phyloP scores from a whole-genome alignment of 116 monocot genomes.

The Dioscorea cayenensis region DNA sequence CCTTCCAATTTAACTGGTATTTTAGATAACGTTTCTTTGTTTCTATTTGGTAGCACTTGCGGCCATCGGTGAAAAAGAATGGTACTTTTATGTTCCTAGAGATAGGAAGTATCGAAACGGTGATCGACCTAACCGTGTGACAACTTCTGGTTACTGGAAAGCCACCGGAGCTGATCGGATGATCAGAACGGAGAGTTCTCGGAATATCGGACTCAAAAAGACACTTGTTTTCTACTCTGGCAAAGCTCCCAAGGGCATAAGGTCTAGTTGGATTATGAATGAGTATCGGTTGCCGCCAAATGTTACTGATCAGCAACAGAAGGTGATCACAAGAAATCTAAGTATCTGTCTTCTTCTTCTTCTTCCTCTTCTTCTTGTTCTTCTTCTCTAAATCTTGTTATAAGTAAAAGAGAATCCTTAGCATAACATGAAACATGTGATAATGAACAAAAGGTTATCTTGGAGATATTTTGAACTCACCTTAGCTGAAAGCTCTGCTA shows the following conservation, averaged over 20 bases:
- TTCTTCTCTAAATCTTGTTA: background rate
- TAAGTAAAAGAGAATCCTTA: too few species aligned
- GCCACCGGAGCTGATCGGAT: conserved; percentile 72
- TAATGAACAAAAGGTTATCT: background rate
- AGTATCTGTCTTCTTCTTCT: background rate
- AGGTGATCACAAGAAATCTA: conserved; percentile 20
- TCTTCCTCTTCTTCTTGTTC: background rate
- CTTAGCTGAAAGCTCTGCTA: too few species aligned
- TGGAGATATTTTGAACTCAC: too few species aligned
- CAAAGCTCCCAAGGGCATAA: conserved; percentile 62
- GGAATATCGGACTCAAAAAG: conserved; percentile 67
- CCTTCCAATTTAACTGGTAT: background rate
- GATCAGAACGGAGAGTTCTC: conserved; percentile 42
- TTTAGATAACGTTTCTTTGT: background rate
- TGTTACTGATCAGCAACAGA: conserved; percentile 37
- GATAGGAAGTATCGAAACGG: conserved; percentile 75
- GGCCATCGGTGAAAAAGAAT: conserved; percentile 72
- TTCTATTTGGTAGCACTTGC: conserved; percentile 35
- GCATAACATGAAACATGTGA: too few species aligned
- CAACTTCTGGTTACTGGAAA: conserved; percentile 77
- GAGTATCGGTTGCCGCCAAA: conserved; percentile 63
- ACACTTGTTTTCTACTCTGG: conserved; percentile 81
- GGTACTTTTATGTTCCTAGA: conserved; percentile 77
- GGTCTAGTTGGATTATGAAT: conserved; percentile 80
- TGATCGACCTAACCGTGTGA: conserved; percentile 69